phyloP scores from a whole-genome alignment of 441 rosid genomes.

The Pelargonium myrrhifolium region DNA sequence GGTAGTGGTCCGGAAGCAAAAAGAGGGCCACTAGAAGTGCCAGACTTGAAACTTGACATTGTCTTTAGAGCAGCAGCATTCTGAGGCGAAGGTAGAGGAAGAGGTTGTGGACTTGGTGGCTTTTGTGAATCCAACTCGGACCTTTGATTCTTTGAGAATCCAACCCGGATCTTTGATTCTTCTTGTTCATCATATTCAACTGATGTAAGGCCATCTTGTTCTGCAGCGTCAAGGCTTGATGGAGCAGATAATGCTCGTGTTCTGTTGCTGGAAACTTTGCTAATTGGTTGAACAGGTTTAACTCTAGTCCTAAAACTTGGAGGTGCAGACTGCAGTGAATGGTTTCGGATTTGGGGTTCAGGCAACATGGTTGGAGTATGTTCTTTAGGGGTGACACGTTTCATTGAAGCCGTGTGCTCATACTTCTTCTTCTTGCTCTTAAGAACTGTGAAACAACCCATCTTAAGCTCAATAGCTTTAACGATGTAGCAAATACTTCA shows the following conservation, averaged over 20 bases:
- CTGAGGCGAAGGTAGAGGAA: slow-evolving; percentile 78
- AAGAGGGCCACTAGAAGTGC: slow-evolving; percentile 52
- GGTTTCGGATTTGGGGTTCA: slow-evolving; percentile 58
- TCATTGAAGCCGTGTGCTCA: slow-evolving; percentile 37
- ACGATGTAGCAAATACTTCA: background rate
- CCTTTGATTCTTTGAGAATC: slow-evolving; percentile 42
- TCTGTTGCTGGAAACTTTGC: slow-evolving; percentile 32
- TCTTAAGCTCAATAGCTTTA: slow-evolving; percentile 25
- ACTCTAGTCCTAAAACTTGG: slow-evolving; percentile 85
- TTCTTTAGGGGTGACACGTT: slow-evolving; percentile 46
- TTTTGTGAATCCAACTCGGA: slow-evolving; percentile 34
- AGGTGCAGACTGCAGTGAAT: slow-evolving; percentile 79
- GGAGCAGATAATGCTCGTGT: slow-evolving; percentile 80
- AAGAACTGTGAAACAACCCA: slow-evolving; percentile 77
- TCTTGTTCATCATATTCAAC: slow-evolving; percentile 58
- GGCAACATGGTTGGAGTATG: slow-evolving; percentile 62
- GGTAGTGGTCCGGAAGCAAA: slow-evolving; percentile 82
- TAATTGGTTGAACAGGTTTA: slow-evolving; percentile 53
- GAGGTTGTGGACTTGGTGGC: slow-evolving; percentile 61
- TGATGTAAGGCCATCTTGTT: slow-evolving; percentile 54
- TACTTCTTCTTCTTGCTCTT: slow-evolving; percentile 75
- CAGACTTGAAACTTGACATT: slow-evolving; percentile 57
- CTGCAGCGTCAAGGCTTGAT: slow-evolving; percentile 73
- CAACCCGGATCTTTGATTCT: slow-evolving; percentile 40
- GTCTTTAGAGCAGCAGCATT: slow-evolving; percentile 47